Evolutionary conservation across 768 basidiomycete species (phyloP).

Genomic region (Scleroderma citrinum): DNA sequence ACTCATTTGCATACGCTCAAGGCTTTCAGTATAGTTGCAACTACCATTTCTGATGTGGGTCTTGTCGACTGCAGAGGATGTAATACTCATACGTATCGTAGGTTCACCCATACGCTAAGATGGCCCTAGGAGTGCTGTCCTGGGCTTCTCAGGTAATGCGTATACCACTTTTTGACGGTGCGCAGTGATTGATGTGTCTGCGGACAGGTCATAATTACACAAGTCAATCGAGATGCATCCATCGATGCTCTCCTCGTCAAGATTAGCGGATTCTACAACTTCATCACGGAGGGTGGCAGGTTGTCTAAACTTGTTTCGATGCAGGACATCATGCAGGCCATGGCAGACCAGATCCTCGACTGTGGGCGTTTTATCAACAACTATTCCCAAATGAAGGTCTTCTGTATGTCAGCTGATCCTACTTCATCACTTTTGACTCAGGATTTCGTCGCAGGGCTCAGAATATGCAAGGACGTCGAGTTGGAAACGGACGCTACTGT

Average conservation of each 20-base stretch:
- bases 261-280: background rate
- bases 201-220: background rate
- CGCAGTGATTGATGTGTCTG: background rate
- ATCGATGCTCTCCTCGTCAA: background rate
- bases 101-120: conserved; percentile 5
- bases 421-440: background rate
- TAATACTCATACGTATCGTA: background rate
- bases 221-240: background rate
- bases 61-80: background rate
- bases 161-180: too few relatives aligned
- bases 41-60: background rate
- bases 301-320: background rate
- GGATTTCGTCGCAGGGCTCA: background rate
- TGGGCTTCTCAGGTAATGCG: background rate
- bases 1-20: background rate
- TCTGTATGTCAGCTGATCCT: background rate
- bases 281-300: background rate
- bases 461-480: background rate
- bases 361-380: conserved; percentile 24
- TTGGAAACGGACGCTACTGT: background rate
- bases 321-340: background rate
- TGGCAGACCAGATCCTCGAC: conserved; percentile 18
- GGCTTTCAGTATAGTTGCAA: background rate
- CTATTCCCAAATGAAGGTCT: conserved; percentile 14
- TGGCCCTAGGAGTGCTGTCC: background rate